Conservation (phyloP, 441 rosid genomes). For the Populus tomentosa region DNA sequence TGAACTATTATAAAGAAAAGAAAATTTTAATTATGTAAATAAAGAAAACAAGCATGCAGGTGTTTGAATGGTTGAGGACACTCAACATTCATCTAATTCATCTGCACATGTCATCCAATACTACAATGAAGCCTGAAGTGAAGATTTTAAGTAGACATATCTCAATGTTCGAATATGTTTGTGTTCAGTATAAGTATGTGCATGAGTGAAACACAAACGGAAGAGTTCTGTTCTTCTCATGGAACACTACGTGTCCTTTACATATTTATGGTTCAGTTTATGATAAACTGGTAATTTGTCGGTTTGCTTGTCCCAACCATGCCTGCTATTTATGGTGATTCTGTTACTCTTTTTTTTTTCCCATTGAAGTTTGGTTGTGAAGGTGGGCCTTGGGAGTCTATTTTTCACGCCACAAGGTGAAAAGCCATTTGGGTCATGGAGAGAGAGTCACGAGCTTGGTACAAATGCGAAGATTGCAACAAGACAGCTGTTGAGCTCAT, state of each 20-base stretch:
- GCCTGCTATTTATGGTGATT: not conserved
- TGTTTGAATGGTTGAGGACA: not conserved
- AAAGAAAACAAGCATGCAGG: no score
- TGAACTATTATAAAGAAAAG: no score
- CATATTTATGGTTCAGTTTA: not conserved
- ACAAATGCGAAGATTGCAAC: slow-evolving; percentile 71
- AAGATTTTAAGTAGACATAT: not conserved
- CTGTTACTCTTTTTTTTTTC: not conserved
- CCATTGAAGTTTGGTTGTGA: not conserved
- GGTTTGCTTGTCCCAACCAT: not conserved
- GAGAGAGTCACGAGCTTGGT: slow-evolving; percentile 68
- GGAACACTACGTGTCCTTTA: not conserved
- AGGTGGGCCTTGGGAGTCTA: slow-evolving; percentile 14
- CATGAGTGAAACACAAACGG: not conserved
- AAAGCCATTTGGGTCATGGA: slow-evolving; percentile 92
- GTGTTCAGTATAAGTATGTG: not conserved
- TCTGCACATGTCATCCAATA: not conserved
- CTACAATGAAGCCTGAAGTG: not conserved
- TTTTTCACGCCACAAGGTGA: slow-evolving; percentile 69
- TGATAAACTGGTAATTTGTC: not conserved
- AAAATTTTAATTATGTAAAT: no score
- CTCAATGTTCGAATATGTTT: not conserved
- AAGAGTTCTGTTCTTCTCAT: not conserved
- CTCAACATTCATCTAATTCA: not conserved
- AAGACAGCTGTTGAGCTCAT: slow-evolving; percentile 75